Base-by-base conservation (phyloP, 2,329 filamentous ascomycete genomes). In the Pseudonectria buxi region DNA sequence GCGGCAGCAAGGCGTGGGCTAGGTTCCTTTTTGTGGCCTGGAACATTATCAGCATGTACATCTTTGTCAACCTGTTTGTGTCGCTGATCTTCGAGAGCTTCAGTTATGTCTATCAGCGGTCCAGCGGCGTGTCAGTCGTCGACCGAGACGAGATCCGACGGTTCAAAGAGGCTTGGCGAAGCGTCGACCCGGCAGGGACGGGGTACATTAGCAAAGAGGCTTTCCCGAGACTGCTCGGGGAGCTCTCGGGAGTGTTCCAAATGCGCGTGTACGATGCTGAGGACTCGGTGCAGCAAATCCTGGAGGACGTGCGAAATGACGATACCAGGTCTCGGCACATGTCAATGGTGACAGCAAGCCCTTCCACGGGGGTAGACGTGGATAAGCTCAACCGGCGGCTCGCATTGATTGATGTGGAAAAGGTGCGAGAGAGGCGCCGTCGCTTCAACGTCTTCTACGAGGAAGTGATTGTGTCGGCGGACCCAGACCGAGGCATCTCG, bases 31-130 rank as follows among this genome's bases (percentile, higher is more conserved):
- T 98, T 67, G 88, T 96, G 39, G 78, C 83, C 4, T 98, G 92
- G 92, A 98, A 98, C 67, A 90, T 98, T 53, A 75, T 98, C 62
- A 96, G 90, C 83, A 98, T 98, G 92, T 98, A 98, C 65, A 94
- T 98, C 54, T 98, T 98, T 55, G 90, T 96, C 56, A 95, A 90
- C 55, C 68, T 98, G 56, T 98, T 98, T 61, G 90, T 98, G 40
- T 98, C 92, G 32, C 79, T 98, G 58, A 98, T 98, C 50, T 98
- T 94, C 65, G 92, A 98, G 67, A 96, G 89, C 63, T 98, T 98
- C 72, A 95, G 88, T 59, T 98, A 98, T 55, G 92, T 98, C 45
- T 98, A 96, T 59, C 94, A 98, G 65, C 79, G 88, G 44, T 95
- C 90, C 41, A 95, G 86, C 54, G 87, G 88, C n/a, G 74, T 95